Conservation (phyloP, 495 filamentous ascomycete genomes). For the Talaromyces thailandensis region DNA sequence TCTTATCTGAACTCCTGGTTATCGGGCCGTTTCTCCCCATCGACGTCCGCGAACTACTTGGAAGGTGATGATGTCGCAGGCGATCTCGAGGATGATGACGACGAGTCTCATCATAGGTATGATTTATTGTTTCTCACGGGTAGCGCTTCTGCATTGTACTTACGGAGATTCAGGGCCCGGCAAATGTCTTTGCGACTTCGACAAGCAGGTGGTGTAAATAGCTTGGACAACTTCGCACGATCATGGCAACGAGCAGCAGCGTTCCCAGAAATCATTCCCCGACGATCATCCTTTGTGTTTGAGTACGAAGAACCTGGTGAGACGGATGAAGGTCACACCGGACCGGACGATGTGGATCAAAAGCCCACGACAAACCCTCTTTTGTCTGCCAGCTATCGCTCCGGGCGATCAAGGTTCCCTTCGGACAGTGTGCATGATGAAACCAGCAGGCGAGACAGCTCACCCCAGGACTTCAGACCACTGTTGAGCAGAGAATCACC, state of each 20-base stretch:
- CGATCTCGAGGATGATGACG: conserved; percentile 5
- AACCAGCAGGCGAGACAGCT: not conserved
- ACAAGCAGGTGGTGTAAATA: conserved; percentile 85
- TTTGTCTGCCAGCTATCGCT: not conserved
- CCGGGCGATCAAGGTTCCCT: not conserved
- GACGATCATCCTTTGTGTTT: conserved; percentile 58
- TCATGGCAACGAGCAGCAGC: conserved; percentile 89
- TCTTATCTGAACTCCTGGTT: conserved; percentile 25
- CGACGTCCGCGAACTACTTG: conserved; percentile 11
- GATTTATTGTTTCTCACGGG: not conserved
- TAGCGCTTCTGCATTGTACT: not conserved
- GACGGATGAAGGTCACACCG: not conserved
- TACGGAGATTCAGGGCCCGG: conserved; percentile 23
- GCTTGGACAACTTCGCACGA: conserved; percentile 86
- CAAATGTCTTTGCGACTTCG: conserved; percentile 71
- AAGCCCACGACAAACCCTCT: not conserved
- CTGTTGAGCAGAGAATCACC: conserved; percentile 12
- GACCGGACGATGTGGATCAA: not conserved
- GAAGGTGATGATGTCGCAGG: conserved; percentile 8
- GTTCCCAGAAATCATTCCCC: conserved; percentile 77
- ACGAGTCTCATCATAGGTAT: not conserved
- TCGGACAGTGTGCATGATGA: not conserved
- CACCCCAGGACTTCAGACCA: conserved; percentile 15
- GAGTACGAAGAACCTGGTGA: conserved; percentile 29
- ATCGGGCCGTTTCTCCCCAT: conserved; percentile 18